These are phyloP conservation scores for Colletotrichum paranaense DNA, from an alignment of 2,329 filamentous ascomycete species.

Conservation along the genomic window DNA sequence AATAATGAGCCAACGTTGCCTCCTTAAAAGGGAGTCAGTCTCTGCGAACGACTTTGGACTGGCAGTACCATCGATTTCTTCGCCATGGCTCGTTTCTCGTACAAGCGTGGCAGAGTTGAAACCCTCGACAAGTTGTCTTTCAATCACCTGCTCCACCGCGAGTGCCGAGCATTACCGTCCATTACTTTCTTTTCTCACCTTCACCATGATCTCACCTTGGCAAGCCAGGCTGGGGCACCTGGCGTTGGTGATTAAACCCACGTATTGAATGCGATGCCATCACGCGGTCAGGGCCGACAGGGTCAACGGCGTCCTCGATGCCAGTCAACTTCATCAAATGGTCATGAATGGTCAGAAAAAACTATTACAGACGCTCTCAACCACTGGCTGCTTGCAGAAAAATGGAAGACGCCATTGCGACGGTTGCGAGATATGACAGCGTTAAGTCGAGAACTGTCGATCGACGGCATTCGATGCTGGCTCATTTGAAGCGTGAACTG, in stretches of 20 bases:
- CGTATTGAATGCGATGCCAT: not conserved
- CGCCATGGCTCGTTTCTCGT: not conserved
- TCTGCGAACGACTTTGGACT: not conserved
- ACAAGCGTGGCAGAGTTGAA: not conserved
- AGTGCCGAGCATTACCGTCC: not conserved
- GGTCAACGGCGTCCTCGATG: not conserved
- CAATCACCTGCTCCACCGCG: not conserved
- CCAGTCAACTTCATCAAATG: not conserved
- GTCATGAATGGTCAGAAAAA: not conserved
- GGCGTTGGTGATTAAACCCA: not conserved
- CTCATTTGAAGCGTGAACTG: not conserved
- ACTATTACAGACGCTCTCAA: not conserved
- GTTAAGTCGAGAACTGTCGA: constrained; percentile 4
- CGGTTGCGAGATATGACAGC: not conserved
- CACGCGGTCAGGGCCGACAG: not conserved
- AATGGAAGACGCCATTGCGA: not conserved
- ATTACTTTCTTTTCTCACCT: not conserved
- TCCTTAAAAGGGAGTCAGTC: not conserved
- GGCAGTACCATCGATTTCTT: not conserved
- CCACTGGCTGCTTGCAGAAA: not conserved
- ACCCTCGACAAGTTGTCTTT: not conserved
- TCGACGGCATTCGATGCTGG: not conserved
- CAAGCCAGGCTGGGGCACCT: not conserved
- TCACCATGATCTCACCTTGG: not conserved
- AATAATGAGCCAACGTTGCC: not conserved